Percentiles rank a stretch among this genome's conserved stretches.
Evolutionary conservation across 257 asterid genomes (phyloP).

Genomic region (Solanum virginianum): DNA sequence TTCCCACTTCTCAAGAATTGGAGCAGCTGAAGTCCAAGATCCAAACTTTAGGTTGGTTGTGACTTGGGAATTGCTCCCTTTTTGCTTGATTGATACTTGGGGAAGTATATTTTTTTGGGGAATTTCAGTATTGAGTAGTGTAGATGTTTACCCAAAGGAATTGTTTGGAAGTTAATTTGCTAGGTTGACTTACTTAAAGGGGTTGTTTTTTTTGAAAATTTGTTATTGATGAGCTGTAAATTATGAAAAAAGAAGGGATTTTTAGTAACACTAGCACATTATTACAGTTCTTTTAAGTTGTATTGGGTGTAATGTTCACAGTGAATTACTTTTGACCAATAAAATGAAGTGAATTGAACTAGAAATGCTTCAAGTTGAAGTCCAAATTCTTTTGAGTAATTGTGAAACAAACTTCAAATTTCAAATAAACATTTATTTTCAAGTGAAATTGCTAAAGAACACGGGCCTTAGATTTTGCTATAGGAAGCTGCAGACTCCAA

Average conservation of each 20-base stretch:
- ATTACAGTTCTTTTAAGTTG: not conserved
- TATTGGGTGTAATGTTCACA: not conserved
- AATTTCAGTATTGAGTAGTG: not conserved
- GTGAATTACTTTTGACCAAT: not conserved
- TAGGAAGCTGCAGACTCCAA: not conserved
- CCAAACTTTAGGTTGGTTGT: constrained; percentile 51
- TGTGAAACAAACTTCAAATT: not conserved
- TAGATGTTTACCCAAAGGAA: not conserved
- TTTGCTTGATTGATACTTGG: not conserved
- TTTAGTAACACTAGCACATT: no score
- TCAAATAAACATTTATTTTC: not conserved
- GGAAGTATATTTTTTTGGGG: not conserved
- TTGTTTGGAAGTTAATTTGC: not conserved
- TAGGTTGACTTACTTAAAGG: not conserved
- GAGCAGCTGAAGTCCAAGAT: constrained; percentile 52
- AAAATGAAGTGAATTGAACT: not conserved
- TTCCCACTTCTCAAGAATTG: constrained; percentile 22
- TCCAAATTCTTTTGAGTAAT: not conserved
- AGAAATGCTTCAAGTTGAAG: not conserved
- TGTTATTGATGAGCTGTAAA: not conserved
- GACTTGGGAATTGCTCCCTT: not conserved
- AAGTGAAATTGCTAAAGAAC: not conserved
- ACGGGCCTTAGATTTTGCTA: not conserved
- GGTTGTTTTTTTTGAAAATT: not conserved
- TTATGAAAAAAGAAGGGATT: no score